These are phyloP conservation scores for Lichtheimia ramosa DNA, from an alignment of 371 early-diverging fungal species.

Conservation along the genomic window DNA sequence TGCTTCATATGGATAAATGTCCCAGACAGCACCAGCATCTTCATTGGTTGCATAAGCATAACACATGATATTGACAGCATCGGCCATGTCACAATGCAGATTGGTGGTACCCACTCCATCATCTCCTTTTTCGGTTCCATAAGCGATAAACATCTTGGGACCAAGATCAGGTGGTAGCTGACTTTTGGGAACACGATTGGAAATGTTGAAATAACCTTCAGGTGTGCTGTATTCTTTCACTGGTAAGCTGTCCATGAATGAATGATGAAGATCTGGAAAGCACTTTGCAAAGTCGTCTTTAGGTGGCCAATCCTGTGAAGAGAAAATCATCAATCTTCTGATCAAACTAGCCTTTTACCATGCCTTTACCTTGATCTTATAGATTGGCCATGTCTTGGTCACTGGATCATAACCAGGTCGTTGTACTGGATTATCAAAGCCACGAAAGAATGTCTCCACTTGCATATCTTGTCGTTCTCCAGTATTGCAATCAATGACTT, in stretches of 20 bases:
- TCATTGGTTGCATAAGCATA: conserved; percentile 29
- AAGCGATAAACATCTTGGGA: conserved; percentile 77
- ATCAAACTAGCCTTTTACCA: too few relatives aligned
- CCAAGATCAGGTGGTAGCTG: conserved; percentile 68
- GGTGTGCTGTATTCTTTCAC: conserved; percentile 59
- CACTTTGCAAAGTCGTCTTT: conserved; percentile 46
- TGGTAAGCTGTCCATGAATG: conserved; percentile 60
- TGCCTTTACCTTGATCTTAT: conserved; percentile 44
- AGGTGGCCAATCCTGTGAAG: conserved; percentile 69
- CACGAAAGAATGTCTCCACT: conserved; percentile 46
- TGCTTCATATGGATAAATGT: conserved; percentile 58
- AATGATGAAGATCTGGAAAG: conserved; percentile 51
- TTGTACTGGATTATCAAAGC: conserved; percentile 23
- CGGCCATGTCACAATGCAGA: conserved; percentile 74
- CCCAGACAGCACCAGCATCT: conserved; percentile 63
- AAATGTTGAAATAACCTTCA: conserved; percentile 61
- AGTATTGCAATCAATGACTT: conserved; percentile 43
- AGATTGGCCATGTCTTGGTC: conserved; percentile 6
- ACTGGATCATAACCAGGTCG: background rate
- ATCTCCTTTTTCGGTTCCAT: conserved; percentile 44
- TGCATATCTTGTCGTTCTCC: conserved; percentile 10
- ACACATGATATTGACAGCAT: conserved; percentile 74
- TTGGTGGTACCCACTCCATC: conserved; percentile 62
- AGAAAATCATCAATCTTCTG: background rate
- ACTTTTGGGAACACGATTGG: conserved; percentile 53